A percentile compares a stretch with the other conserved stretches of the same genome.
phyloP scores from a whole-genome alignment of 176 grass and related monocot genomes.

The Typha latifolia region DNA sequence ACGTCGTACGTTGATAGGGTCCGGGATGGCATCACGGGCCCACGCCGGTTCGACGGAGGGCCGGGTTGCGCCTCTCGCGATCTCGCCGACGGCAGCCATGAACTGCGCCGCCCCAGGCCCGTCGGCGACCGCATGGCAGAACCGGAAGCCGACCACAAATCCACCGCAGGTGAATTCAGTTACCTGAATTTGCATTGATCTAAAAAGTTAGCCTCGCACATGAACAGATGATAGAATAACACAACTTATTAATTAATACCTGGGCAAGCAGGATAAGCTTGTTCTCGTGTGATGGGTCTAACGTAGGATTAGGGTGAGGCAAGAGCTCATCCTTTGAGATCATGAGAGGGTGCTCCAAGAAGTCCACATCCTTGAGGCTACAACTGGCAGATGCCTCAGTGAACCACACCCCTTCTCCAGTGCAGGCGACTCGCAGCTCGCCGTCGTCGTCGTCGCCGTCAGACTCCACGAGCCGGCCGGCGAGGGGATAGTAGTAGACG shows the following conservation, averaged over 20 bases:
- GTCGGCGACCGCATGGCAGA: slow-evolving; percentile 64
- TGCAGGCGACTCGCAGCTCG: slow-evolving; percentile 50
- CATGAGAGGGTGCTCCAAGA: slow-evolving; percentile 81
- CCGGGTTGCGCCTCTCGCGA: slow-evolving; percentile 29
- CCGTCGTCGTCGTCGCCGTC: slow-evolving; percentile 33
- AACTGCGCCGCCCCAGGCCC: slow-evolving; percentile 68
- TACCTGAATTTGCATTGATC: slow-evolving; percentile 40
- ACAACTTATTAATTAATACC: slow-evolving; percentile 26
- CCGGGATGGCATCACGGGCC: slow-evolving; percentile 60
- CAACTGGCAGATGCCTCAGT: slow-evolving; percentile 31
- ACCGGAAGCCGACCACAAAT: slow-evolving; percentile 79
- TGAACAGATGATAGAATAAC: background rate
- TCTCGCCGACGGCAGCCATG: slow-evolving; percentile 57
- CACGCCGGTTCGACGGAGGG: slow-evolving; percentile 39
- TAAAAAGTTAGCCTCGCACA: too few species aligned
- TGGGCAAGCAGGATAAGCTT: slow-evolving; percentile 60
- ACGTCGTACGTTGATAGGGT: slow-evolving; percentile 27
- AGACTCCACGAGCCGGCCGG: slow-evolving; percentile 43
- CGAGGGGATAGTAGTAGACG: slow-evolving; percentile 60
- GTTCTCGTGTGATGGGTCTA: slow-evolving; percentile 30
- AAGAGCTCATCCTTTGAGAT: slow-evolving; percentile 67
- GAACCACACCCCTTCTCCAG: slow-evolving; percentile 62
- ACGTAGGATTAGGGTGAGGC: slow-evolving; percentile 37
- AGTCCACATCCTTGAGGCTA: slow-evolving; percentile 61
- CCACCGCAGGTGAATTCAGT: slow-evolving; percentile 75